Evolutionary conservation across 495 filamentous ascomycete genomes (phyloP).

Genomic region (Xylaria sp.): DNA sequence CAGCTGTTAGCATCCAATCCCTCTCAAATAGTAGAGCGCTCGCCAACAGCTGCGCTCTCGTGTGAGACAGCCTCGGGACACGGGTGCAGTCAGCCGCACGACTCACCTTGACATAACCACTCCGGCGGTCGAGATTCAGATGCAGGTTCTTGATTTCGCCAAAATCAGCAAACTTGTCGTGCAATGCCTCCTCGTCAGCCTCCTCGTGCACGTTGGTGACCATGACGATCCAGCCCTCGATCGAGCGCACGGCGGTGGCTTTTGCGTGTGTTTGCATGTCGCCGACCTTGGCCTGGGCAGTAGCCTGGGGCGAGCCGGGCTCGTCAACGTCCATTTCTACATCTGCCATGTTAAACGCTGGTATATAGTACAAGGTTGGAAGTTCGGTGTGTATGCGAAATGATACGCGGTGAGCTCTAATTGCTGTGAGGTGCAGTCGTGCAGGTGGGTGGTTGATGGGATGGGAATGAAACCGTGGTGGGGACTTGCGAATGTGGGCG

Average conservation of each 20-base stretch:
- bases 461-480: constrained; percentile 1
- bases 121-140: constrained; percentile 91
- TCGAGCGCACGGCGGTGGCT: constrained; percentile 92
- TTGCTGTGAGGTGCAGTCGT: neutral
- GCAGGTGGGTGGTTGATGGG: neutral
- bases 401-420: neutral
- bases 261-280: constrained; percentile 77
- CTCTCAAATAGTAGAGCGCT: neutral
- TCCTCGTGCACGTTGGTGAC: constrained; percentile 98
- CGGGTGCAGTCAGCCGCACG: constrained; percentile 9
- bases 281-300: constrained; percentile 58
- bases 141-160: constrained; percentile 98
- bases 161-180: constrained; percentile 92
- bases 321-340: constrained; percentile 85
- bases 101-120: constrained; percentile 95
- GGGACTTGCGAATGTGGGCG: neutral
- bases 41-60: neutral
- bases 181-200: constrained; percentile 93
- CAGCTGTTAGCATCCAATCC: constrained; percentile 8
- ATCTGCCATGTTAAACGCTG: constrained; percentile 58
- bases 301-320: constrained; percentile 45
- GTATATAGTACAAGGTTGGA: neutral
- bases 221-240: constrained; percentile 98
- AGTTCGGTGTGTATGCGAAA: neutral
- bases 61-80: neutral